Percentiles rank a stretch among this genome's conserved stretches.
Conservation (phyloP, 352 stramenopile genomes). For the Phytophthora chlamydospora region DNA sequence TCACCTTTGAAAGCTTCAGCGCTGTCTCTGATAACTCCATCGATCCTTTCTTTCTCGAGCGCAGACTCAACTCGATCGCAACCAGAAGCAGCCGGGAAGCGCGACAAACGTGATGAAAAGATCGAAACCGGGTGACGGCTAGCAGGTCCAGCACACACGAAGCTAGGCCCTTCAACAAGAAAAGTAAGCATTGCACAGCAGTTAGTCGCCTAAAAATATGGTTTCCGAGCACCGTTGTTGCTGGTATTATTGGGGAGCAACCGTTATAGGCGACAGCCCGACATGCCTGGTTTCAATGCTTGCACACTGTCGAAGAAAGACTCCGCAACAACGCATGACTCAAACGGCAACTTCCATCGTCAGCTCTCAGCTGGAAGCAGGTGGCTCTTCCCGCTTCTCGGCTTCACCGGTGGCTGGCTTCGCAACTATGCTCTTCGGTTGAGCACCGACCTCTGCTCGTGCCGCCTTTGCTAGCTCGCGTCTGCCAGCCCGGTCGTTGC, state of each 20-base stretch:
- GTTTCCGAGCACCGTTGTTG: constrained; percentile 10
- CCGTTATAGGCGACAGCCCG: constrained; percentile 2
- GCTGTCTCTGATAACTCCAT: constrained; percentile 62
- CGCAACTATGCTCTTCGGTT: constrained; percentile 1
- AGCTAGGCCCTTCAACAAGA: constrained; percentile 9
- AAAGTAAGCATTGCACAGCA: constrained; percentile 23
- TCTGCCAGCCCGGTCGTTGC: constrained; percentile 47
- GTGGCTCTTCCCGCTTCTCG: background rate
- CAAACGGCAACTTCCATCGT: no score
- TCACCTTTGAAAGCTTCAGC: constrained; percentile 69
- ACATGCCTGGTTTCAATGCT: no score
- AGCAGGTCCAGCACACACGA: constrained; percentile 4
- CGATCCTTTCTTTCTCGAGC: background rate
- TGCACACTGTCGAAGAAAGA: no score
- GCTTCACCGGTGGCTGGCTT: constrained; percentile 1
- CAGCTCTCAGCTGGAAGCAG: background rate
- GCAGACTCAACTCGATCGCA: background rate
- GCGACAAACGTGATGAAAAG: constrained; percentile 1
- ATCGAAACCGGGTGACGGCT: background rate
- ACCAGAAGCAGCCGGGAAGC: background rate
- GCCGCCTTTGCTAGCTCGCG: constrained; percentile 46
- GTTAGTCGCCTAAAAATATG: constrained; percentile 39
- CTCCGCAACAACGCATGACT: no score
- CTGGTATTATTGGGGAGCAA: constrained; percentile 12
- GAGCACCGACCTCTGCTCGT: constrained; percentile 18